Conservation (phyloP, 1,139 yeast genomes). For the Candida frijolesensis region DNA sequence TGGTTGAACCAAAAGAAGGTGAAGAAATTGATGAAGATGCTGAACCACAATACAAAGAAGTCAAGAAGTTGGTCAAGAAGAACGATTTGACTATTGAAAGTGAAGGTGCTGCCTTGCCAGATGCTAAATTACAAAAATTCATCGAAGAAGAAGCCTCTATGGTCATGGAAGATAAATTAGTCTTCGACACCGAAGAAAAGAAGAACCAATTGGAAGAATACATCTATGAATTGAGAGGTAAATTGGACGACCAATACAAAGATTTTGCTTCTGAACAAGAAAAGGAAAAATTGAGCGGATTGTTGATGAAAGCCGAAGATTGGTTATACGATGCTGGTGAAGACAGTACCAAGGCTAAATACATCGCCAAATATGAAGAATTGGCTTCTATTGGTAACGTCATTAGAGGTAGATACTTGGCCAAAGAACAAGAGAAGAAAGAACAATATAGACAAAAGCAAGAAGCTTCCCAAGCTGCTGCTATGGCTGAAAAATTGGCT, state of each 20-base stretch:
- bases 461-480: constrained; percentile 86
- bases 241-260: constrained; percentile 89
- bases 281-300: constrained; percentile 72
- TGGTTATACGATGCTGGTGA: constrained; percentile 98
- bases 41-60: constrained; percentile 88
- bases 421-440: constrained; percentile 93
- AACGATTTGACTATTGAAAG: constrained; percentile 64
- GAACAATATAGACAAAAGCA: constrained; percentile 85
- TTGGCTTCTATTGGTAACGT: constrained; percentile 92
- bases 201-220: constrained; percentile 98
- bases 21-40: constrained; percentile 47
- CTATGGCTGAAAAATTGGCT: constrained; percentile 88
- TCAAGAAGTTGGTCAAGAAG: constrained; percentile 93
- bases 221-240: constrained; percentile 96
- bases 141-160: constrained; percentile 84
- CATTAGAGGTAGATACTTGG: constrained; percentile 91
- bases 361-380: constrained; percentile 97
- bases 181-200: constrained; percentile 98
- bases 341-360: constrained; percentile 94
- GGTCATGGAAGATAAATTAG: constrained; percentile 90
- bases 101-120: constrained; percentile 68
- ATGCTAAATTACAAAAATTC: constrained; percentile 55
- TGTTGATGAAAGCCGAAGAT: constrained; percentile 88
- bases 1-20: constrained; percentile 62
- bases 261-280: constrained; percentile 89